Conservation (phyloP, 192 early-diverging fungal species). For the Chytriomyces confervae region DNA sequence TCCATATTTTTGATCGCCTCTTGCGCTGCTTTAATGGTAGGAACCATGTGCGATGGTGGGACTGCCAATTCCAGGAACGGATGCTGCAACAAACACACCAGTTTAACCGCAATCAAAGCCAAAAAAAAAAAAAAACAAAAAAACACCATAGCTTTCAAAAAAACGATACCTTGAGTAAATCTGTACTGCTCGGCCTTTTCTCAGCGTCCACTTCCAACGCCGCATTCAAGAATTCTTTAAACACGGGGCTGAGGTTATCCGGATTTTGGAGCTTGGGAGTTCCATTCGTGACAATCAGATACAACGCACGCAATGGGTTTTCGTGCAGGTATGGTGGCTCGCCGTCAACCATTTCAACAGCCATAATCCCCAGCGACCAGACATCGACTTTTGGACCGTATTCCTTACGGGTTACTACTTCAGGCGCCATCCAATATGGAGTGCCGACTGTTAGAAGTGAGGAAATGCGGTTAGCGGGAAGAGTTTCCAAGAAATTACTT, state of each 20-base stretch:
- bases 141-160: not conserved
- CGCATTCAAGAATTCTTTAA: slow-evolving; percentile 86
- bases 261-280: slow-evolving; percentile 91
- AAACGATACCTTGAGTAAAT: slow-evolving; percentile 70
- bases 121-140: slow-evolving; percentile 14
- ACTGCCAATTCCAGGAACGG: slow-evolving; percentile 85
- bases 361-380: slow-evolving; percentile 97
- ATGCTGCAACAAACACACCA: slow-evolving; percentile 59
- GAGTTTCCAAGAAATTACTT: not conserved
- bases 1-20: slow-evolving; percentile 50
- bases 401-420: slow-evolving; percentile 66
- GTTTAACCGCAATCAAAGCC: slow-evolving; percentile 4
- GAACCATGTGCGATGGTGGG: slow-evolving; percentile 78
- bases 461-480: not conserved
- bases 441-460: slow-evolving; percentile 41
- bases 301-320: slow-evolving; percentile 93
- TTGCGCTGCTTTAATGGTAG: slow-evolving; percentile 72
- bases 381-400: slow-evolving; percentile 78
- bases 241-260: slow-evolving; percentile 74
- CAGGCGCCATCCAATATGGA: slow-evolving; percentile 61
- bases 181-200: slow-evolving; percentile 76
- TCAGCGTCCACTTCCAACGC: slow-evolving; percentile 87
- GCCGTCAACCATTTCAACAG: slow-evolving; percentile 96
- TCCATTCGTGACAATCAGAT: slow-evolving; percentile 95
- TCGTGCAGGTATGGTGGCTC: slow-evolving; percentile 96